Percentiles rank a stretch among this genome's conserved stretches.
Conservation (phyloP, 352 stramenopile genomes). For the Pythium myriotylum region DNA sequence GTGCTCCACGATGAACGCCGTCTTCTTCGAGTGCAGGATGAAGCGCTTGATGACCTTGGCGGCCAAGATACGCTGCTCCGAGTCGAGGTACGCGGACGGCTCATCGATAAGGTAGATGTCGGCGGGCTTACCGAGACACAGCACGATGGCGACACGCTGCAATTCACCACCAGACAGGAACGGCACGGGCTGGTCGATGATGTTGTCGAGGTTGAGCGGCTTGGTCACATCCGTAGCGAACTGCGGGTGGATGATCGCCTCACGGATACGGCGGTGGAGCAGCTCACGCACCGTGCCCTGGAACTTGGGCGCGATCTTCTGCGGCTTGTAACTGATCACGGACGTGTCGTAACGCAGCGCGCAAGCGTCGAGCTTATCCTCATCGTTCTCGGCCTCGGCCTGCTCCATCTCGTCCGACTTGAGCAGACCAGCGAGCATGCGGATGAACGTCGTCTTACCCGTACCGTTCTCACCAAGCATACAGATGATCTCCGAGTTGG, state of each 20-base stretch:
- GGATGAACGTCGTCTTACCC: constrained; percentile 99
- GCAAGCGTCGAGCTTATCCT: constrained; percentile 75
- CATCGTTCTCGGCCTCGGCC: constrained; percentile 68
- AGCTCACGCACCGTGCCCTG: constrained; percentile 97
- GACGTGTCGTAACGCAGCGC: constrained; percentile 83
- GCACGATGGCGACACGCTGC: constrained; percentile 98
- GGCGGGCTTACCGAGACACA: constrained; percentile 97
- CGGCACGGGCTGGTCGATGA: constrained; percentile 99
- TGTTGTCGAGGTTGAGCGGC: constrained; percentile 97
- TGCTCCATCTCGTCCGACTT: constrained; percentile 97
- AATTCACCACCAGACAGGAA: constrained; percentile 99
- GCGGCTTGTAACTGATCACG: constrained; percentile 98
- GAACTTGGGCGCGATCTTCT: constrained; percentile 97
- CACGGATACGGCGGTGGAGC: constrained; percentile 97
- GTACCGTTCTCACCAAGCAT: constrained; percentile 99
- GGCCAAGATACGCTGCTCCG: constrained; percentile 98
- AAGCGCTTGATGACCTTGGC: constrained; percentile 99
- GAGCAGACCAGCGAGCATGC: constrained; percentile 98
- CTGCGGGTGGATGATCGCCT: constrained; percentile 98
- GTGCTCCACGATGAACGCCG: constrained; percentile 99
- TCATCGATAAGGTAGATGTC: constrained; percentile 99
- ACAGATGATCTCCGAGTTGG: constrained; percentile 99
- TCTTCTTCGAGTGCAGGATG: constrained; percentile 99
- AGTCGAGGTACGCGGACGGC: constrained; percentile 99
- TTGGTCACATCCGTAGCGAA: constrained; percentile 99